A percentile compares a stretch with the other conserved stretches of the same genome.
Conservation (phyloP, 1,284 basidiomycete genomes). For the Singerocomus rubriflavus region DNA sequence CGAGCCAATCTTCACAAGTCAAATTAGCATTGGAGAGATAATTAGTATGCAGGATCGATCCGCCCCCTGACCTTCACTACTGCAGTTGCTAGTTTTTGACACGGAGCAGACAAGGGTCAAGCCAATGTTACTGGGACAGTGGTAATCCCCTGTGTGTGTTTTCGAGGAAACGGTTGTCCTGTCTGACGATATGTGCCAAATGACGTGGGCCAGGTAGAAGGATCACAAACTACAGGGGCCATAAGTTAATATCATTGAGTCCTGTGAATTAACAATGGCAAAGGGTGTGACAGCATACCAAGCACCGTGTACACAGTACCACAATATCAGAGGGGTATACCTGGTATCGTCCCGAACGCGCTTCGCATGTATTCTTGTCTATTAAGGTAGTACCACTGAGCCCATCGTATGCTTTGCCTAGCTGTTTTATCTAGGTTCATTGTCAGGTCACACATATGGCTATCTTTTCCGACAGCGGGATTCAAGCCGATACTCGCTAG, state of each 20-base stretch:
- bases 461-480: too few species aligned
- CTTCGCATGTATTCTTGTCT: too few species aligned
- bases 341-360: not conserved
- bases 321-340: not conserved
- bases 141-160: not conserved
- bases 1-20: constrained; percentile 10
- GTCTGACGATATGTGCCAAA: not conserved
- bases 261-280: too few species aligned
- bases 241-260: not conserved
- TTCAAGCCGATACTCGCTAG: too few species aligned
- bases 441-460: not conserved
- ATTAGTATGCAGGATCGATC: not conserved
- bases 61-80: not conserved
- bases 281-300: too few species aligned
- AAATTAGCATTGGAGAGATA: not conserved
- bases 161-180: not conserved
- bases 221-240: not conserved
- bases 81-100: too few species aligned
- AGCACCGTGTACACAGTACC: too few species aligned
- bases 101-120: not conserved
- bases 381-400: too few species aligned
- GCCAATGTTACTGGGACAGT: not conserved
- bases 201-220: too few species aligned
- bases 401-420: too few species aligned
- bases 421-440: too few species aligned